phyloP scores from a whole-genome alignment of 1,139 yeast species.

The Sugiyamaella paludigena region DNA sequence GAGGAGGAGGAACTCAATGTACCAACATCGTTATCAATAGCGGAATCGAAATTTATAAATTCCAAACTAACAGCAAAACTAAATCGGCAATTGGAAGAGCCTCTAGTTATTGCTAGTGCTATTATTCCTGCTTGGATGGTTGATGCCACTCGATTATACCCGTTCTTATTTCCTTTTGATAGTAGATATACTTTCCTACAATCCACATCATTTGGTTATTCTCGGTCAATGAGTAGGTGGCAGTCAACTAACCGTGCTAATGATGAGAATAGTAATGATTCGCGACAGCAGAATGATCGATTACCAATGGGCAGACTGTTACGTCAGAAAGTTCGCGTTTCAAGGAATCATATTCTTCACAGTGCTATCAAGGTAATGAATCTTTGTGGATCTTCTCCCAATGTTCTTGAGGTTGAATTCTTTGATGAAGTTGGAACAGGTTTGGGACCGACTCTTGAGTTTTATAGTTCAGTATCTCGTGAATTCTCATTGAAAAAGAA shows the following conservation, averaged over 20 bases:
- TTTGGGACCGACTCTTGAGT: slow-evolving; percentile 91
- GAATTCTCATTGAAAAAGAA: slow-evolving; percentile 62
- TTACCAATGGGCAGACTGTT: slow-evolving; percentile 69
- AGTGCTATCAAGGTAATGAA: slow-evolving; percentile 80
- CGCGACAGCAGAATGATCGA: slow-evolving; percentile 22
- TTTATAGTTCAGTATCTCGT: slow-evolving; percentile 76
- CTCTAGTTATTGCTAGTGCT: slow-evolving; percentile 83
- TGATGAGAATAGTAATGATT: slow-evolving; percentile 14
- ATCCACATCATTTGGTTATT: slow-evolving; percentile 89
- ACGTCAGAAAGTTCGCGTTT: slow-evolving; percentile 76
- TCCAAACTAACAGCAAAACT: slow-evolving; percentile 84
- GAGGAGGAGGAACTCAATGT: background rate
- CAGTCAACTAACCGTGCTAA: slow-evolving; percentile 38
- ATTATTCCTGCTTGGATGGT: slow-evolving; percentile 85
- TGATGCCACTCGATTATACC: slow-evolving; percentile 64
- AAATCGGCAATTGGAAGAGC: slow-evolving; percentile 86
- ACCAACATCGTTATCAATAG: slow-evolving; percentile 25
- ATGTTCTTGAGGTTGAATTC: slow-evolving; percentile 82
- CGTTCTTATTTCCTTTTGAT: slow-evolving; percentile 83
- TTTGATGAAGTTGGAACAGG: slow-evolving; percentile 96
- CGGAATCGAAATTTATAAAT: slow-evolving; percentile 58
- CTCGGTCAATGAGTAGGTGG: slow-evolving; percentile 81
- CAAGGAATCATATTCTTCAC: slow-evolving; percentile 67
- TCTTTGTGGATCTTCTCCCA: slow-evolving; percentile 74
- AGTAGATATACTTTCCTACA: slow-evolving; percentile 76